Conservation (phyloP, 73 alveolate species). For the Paraurostyla sp. region DNA sequence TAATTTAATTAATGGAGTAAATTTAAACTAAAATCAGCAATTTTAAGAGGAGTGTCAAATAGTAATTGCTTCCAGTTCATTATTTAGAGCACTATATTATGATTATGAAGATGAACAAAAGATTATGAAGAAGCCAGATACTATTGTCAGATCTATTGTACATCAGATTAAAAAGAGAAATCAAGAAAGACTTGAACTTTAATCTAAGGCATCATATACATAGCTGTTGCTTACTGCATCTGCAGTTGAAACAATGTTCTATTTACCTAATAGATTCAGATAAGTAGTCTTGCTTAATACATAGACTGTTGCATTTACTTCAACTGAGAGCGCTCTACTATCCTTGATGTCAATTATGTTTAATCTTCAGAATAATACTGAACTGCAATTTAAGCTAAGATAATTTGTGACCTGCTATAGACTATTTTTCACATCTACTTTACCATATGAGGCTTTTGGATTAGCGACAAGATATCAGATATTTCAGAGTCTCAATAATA, state of each 20-base stretch:
- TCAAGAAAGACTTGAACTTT: not conserved
- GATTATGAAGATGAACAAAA: not conserved
- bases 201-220: not conserved
- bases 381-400: not conserved
- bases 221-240: not conserved
- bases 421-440: not conserved
- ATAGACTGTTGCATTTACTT: not conserved
- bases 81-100: conserved; percentile 21
- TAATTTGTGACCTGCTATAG: not conserved
- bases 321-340: not conserved
- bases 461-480: not conserved
- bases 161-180: not conserved
- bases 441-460: not conserved
- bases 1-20: conserved; percentile 23
- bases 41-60: not conserved
- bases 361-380: not conserved
- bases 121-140: conserved; percentile 31
- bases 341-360: conserved; percentile 20
- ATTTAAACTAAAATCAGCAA: not conserved
- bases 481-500: not conserved
- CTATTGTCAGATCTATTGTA: not conserved
- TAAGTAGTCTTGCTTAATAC: not conserved
- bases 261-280: conserved; percentile 37
- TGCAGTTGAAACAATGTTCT: not conserved
- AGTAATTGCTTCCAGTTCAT: not conserved